A percentile compares a stretch with the other conserved stretches of the same genome.
Evolutionary conservation across 2,329 filamentous ascomycete genomes (phyloP).

Genomic region (Aspergillus pseudoterreus): DNA sequence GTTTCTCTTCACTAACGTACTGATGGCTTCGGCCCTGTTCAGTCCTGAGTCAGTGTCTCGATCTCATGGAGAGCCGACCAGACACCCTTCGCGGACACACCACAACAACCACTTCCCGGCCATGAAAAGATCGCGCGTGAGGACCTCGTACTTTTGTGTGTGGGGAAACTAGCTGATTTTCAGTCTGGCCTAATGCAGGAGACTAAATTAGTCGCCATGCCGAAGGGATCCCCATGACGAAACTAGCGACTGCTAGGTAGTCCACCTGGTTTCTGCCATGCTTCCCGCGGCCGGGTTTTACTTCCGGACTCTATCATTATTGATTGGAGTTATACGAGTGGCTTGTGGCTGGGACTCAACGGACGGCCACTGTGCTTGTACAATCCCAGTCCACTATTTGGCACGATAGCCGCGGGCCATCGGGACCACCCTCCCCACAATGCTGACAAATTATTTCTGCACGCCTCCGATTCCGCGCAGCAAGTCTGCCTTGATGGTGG

Average conservation of each 20-base stretch:
- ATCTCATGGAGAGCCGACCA: slow-evolving; percentile 45
- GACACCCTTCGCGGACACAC: slow-evolving; percentile 22
- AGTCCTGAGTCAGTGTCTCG: slow-evolving; percentile 54
- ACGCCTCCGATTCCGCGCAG: no score
- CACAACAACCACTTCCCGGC: slow-evolving; percentile 19
- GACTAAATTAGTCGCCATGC: background rate
- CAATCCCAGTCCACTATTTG: no score
- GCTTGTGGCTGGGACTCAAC: no score
- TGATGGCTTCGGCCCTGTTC: background rate
- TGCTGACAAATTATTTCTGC: no score
- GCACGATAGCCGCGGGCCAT: no score
- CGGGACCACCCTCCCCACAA: no score
- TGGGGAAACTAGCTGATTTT: background rate
- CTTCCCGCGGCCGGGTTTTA: background rate
- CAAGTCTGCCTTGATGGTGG: no score
- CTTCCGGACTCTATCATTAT: no score
- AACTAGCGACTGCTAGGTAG: background rate
- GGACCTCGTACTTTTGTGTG: background rate
- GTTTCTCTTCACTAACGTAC: background rate
- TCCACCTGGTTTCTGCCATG: no score
- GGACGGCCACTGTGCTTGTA: no score
- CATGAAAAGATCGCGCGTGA: slow-evolving; percentile 16
- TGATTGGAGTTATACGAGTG: no score
- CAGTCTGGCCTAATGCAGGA: background rate
- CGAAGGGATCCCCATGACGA: background rate